Base-by-base conservation (phyloP, 1,284 basidiomycete species). In the Cutaneotrichosporon cavernicola region DNA sequence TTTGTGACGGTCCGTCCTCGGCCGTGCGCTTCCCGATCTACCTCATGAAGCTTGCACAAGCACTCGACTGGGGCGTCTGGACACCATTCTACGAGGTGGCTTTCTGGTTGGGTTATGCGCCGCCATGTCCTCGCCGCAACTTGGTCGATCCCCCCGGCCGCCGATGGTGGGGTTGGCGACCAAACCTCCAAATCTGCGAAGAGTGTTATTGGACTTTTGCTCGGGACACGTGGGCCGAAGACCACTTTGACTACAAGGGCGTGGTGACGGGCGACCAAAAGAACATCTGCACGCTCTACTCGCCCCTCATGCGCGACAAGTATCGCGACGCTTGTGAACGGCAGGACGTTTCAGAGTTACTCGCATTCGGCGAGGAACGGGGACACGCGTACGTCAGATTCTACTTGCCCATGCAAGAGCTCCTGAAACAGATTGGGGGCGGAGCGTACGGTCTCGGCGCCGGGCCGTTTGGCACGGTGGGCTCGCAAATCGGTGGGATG, bases 261-360 rank as follows among this genome's bases (percentile, higher is more conserved):
- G 30, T 32, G 16, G 38, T 18, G 5, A 56, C 55, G n/a, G 36
- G 36, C 26, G 36, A 30, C 38, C 21, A 16, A 4, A 56, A 43
- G n/a, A 56, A 56, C 55, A 40, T 56, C 36, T 56, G 55, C 55
- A 43, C 36, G 10, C 55, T 56, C 13, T 40, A 56, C 55, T 56
- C 55, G 14, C 36, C 36, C 6, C 55, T 21, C 21, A 56, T 56
- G 55, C 55, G 55, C 9, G 55, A 16, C 32, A 56, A 40, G 21
- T 56, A 30, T 7, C 38, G n/a, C 14, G 36, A 56, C 22, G 55
- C 55, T 1, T 56, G 55, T 21, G 31, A 53, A 31, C 30, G 51
- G 16, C 31, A 53, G 26, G 30, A 53, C 31, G 31, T 53, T 8
- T 14, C 51, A 1, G 31, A 31, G 9, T 31, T 53, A 0, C 30